phyloP scores from a whole-genome alignment of 2,329 filamentous ascomycete genomes.

The Pseudogymnoascus pannorum region DNA sequence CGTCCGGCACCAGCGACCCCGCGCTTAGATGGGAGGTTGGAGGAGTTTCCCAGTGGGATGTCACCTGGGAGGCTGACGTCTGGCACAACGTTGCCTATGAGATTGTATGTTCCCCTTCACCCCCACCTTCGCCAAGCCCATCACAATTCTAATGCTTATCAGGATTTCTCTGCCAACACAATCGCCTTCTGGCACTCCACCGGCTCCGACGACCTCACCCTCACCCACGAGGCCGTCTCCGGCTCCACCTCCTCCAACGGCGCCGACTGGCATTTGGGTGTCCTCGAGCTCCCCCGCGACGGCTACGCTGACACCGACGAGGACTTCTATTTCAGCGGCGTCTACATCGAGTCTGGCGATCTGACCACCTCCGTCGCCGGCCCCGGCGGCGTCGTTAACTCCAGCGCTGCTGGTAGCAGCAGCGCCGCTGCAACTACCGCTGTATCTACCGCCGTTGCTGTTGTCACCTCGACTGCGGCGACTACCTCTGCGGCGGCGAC shows the following conservation, averaged over 20 bases:
- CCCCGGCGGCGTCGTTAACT: constrained; percentile 20
- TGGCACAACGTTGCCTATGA: constrained; percentile 74
- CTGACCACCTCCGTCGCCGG: constrained; percentile 34
- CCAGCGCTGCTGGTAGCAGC: background rate
- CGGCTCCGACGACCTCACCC: constrained; percentile 47
- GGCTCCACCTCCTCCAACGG: constrained; percentile 58
- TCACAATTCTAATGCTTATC: constrained; percentile 11
- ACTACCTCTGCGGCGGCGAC: constrained; percentile 10
- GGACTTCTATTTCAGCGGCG: constrained; percentile 66
- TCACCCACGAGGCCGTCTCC: constrained; percentile 52
- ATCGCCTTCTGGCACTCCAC: constrained; percentile 67
- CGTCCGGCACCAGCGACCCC: constrained; percentile 38
- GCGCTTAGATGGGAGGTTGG: constrained; percentile 60
- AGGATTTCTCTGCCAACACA: constrained; percentile 52
- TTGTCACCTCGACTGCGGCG: background rate
- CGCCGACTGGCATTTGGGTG: constrained; percentile 65
- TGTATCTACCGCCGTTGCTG: background rate
- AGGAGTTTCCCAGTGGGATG: constrained; percentile 54
- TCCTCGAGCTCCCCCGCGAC: constrained; percentile 54
- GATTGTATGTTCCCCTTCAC: constrained; percentile 39
- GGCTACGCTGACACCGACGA: constrained; percentile 48
- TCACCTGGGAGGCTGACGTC: constrained; percentile 51
- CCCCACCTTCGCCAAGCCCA: background rate
- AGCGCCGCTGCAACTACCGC: background rate
- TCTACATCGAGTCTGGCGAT: constrained; percentile 58